Evolutionary conservation across 768 basidiomycete genomes (phyloP), one percentile per base, ranked within the genome.

Genomic region (Tephrocybe sp.): DNA sequence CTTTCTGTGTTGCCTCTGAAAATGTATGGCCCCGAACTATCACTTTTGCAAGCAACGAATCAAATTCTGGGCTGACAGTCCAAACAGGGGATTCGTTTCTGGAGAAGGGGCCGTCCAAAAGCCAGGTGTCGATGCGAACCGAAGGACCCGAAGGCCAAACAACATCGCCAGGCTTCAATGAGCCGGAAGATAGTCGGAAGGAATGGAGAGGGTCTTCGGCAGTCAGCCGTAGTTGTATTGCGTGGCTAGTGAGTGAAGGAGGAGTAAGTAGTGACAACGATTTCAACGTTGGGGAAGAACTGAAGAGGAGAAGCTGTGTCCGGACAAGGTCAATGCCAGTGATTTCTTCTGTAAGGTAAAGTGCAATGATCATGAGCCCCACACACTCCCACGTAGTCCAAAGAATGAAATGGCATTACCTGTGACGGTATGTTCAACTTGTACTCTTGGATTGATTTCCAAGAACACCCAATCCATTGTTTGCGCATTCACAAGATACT

Each of bases 361-460:
- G 55, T 21, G 33, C n/a, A n/a, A n/a, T n/a, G n/a, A n/a, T n/a
- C n/a, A n/a, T n/a, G n/a, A n/a, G n/a, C n/a, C n/a, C n/a, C n/a
- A n/a, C n/a, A n/a, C n/a, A n/a, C n/a, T n/a, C n/a, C n/a, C n/a
- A n/a, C n/a, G n/a, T n/a, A n/a, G n/a, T n/a, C n/a, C n/a, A n/a
- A 45, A 49, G 34, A 23, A 58, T 71, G 31, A 58, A 84, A 18
- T 9, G 18, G 6, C 18, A n/a, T 38, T 9, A 38, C 88, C 88
- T 49, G 92, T 91, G 57, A 94, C 83, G 39, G 92, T 94, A 69
- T 94, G 92, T 64, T 94, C 92, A 64, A 94, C 92, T 65, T 94
- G 92, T 47, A 94, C 88, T 67, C 91, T 86, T 19, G 56, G 56
- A 34, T 57, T 57, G 23, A 57, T 57, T 33, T 57, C 56, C 38